These are phyloP conservation scores for Rhazya stricta DNA, from an alignment of 257 asterid genomes.

Conservation along the genomic window DNA sequence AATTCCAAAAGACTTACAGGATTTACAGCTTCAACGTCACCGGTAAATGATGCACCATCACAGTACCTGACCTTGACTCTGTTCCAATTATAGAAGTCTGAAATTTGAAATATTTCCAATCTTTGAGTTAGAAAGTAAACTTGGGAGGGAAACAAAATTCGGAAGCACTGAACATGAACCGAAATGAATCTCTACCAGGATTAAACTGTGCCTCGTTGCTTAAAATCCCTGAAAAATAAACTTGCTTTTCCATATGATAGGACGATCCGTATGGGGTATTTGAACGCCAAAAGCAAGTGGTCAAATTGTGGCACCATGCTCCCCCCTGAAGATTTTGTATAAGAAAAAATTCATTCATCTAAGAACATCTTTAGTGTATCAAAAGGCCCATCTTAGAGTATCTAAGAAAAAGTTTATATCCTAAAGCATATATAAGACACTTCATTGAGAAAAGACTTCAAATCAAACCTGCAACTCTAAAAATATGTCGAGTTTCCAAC, in stretches of 20 bases:
- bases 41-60: constrained; percentile 89
- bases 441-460: background rate
- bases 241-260: constrained; percentile 45
- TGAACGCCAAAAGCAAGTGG: constrained; percentile 49
- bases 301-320: constrained; percentile 77
- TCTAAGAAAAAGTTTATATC: background rate
- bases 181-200: constrained; percentile 49
- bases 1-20: constrained; percentile 42
- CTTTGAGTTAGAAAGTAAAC: constrained; percentile 1
- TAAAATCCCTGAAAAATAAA: constrained; percentile 66
- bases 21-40: constrained; percentile 73
- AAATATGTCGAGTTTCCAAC: background rate
- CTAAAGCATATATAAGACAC: background rate
- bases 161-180: background rate
- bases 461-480: background rate
- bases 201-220: constrained; percentile 56
- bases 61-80: constrained; percentile 74
- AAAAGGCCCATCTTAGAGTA: background rate
- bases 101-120: constrained; percentile 9
- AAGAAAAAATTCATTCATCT: background rate
- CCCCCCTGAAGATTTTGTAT: constrained; percentile 58
- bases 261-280: constrained; percentile 64
- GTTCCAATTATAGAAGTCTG: constrained; percentile 86
- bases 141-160: background rate
- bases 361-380: background rate